Base-by-base conservation (phyloP, 768 basidiomycete species). In the Amanita rimosa region DNA sequence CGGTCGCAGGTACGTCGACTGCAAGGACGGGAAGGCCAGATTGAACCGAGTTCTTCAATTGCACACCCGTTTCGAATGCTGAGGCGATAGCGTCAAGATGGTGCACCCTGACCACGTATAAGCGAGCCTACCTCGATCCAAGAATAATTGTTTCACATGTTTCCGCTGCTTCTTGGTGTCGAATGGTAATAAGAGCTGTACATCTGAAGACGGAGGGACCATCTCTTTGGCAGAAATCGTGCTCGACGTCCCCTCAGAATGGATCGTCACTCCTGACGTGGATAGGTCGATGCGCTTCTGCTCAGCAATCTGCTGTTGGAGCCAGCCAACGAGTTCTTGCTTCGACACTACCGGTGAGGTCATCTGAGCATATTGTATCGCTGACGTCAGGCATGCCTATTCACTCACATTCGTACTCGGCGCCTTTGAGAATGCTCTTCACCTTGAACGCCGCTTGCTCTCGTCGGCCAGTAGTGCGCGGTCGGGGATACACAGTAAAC, bases 341-440 rank as follows among this genome's bases (percentile, higher is more conserved):
- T 77, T 72, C 4, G 83, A 64, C 16, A 72, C 66, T 69, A 3
- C 19, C 27, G 17, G 27, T 59, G 37, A 55, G 54, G 10, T 51
- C 24, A n/a, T 34, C 16, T 37, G 19, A 10, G 1, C 41, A 48
- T 1, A 27, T 31, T 3, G 31, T 31, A 13, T 31, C 17, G 7
- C 27, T 6, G 6, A 17, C 24, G 16, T 36, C 7, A 14, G 3
- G 44, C n/a, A 24, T 41, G 6, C 8, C 16, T 22, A 11, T 27
- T 2, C 10, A 58, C 77, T 51, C 53, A 85, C 87, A 65, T 60
- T 88, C 87, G 44, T 77, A 73, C 60, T 90, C 88, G 0, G 81
- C 81, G 19, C 83, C 82, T 60, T 78, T 83, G 44, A 91, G 69
- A 19, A 91, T 79, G 55, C 83, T 89, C 68, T 88, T 89, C 41